Evolutionary conservation across 148 eudicot genomes (phyloP).

Genomic region (Persicaria maculosa): DNA sequence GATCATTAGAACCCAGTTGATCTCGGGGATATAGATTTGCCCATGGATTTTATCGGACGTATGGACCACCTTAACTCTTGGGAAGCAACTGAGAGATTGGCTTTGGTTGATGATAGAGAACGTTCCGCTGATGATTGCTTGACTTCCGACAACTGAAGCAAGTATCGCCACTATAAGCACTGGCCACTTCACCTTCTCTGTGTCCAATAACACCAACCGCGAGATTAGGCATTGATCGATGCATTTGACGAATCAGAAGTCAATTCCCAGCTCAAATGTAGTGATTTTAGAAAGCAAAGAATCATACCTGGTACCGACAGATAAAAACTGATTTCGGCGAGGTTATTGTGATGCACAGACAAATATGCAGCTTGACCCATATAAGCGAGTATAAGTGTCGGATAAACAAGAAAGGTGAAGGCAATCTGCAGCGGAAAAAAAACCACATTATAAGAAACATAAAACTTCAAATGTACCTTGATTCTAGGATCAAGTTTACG

Average conservation of each 20-base stretch:
- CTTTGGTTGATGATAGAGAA: conserved; percentile 66
- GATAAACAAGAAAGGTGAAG: conserved; percentile 51
- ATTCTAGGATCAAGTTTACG: background rate
- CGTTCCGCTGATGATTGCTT: conserved; percentile 63
- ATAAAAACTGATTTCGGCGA: conserved; percentile 48
- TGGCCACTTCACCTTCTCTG: conserved; percentile 65
- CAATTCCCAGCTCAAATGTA: background rate
- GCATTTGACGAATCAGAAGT: background rate
- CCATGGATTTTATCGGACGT: conserved; percentile 61
- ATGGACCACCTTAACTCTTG: conserved; percentile 55
- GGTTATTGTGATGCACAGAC: conserved; percentile 50
- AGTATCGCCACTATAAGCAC: conserved; percentile 54
- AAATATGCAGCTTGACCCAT: conserved; percentile 72
- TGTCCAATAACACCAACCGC: background rate
- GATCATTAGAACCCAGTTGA: conserved; percentile 60
- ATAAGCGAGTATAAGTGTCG: conserved; percentile 51
- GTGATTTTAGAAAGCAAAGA: background rate
- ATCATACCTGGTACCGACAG: conserved; percentile 41
- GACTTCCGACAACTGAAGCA: conserved; percentile 66
- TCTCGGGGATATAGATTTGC: conserved; percentile 64
- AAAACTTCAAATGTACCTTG: background rate
- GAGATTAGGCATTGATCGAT: background rate
- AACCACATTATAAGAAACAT: background rate
- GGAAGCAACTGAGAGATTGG: conserved; percentile 54
- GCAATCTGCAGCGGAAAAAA: conserved; percentile 32